Percentiles rank a stretch among this genome's conserved stretches.
Evolutionary conservation across 2,329 filamentous ascomycete species (phyloP).

Genomic region (Clarireedia monteithiana): DNA sequence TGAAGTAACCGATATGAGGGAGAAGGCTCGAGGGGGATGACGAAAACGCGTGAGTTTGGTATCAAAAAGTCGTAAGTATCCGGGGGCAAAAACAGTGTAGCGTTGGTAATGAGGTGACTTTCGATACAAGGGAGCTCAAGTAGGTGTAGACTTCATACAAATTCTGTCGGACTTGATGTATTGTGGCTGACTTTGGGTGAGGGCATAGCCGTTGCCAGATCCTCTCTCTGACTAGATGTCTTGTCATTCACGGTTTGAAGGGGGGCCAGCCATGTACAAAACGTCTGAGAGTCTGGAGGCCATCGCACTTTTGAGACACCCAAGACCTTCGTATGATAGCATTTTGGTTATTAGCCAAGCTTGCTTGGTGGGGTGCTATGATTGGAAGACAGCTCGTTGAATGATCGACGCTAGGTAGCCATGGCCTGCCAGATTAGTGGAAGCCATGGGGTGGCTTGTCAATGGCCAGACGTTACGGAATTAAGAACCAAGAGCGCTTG

Average conservation of each 20-base stretch:
- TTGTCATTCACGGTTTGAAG: not conserved
- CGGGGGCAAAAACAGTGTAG: not conserved
- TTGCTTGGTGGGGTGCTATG: not conserved
- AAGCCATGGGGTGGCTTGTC: too few relatives aligned
- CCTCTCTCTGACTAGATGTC: not conserved
- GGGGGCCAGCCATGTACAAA: not conserved
- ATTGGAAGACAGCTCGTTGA: not conserved
- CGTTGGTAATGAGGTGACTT: not conserved
- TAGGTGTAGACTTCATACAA: not conserved
- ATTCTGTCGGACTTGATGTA: constrained; percentile 1
- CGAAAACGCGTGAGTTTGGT: constrained; percentile 6
- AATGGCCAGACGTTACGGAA: too few relatives aligned
- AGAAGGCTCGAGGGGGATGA: constrained; percentile 9
- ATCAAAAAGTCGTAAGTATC: not conserved
- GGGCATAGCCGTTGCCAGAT: not conserved
- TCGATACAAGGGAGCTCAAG: not conserved
- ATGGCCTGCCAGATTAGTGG: not conserved
- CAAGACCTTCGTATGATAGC: not conserved
- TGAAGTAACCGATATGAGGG: not conserved
- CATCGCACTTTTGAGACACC: constrained; percentile 1
- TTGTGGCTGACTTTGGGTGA: not conserved
- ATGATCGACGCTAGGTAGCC: constrained; percentile 1
- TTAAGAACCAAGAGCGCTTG: too few relatives aligned
- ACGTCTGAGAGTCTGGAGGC: not conserved
- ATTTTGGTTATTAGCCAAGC: not conserved